Evolutionary conservation across 2,329 filamentous ascomycete species (phyloP).

Genomic region (Chaetomium strumarium): DNA sequence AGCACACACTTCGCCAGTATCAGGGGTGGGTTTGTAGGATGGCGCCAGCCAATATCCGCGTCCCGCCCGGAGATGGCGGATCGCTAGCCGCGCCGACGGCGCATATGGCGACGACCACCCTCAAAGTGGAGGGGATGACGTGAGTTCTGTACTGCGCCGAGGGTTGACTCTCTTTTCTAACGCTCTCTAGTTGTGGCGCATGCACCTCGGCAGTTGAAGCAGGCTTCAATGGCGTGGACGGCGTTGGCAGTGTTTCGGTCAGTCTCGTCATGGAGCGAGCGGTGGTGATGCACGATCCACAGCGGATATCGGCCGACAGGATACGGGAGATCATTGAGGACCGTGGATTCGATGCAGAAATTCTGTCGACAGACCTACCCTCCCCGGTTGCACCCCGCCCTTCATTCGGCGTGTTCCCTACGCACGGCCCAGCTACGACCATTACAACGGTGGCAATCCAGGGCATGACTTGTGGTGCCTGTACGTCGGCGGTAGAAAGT

Average conservation of each 20-base stretch:
- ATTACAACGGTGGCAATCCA: conserved; percentile 73
- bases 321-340: conserved; percentile 86
- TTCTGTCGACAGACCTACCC: conserved; percentile 75
- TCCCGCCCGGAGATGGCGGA: conserved; percentile 38
- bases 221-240: conserved; percentile 76
- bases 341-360: conserved; percentile 81
- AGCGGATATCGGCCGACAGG: conserved; percentile 64
- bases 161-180: conserved; percentile 9
- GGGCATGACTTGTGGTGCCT: conserved; percentile 89
- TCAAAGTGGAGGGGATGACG: conserved; percentile 86
- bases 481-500: conserved; percentile 77
- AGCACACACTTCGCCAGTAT: not conserved
- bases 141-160: conserved; percentile 37
- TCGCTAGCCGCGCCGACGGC: conserved; percentile 38
- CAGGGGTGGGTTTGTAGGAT: conserved; percentile 29
- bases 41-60: conserved; percentile 46
- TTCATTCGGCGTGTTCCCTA: conserved; percentile 28
- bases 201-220: conserved; percentile 94
- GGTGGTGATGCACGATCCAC: conserved; percentile 84
- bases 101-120: conserved; percentile 81
- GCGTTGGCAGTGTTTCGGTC: conserved; percentile 81
- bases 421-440: conserved; percentile 40
- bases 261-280: conserved; percentile 93
- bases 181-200: conserved; percentile 68
- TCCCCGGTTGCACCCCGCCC: conserved; percentile 41